A percentile compares a stretch with the other conserved stretches of the same genome.
Evolutionary conservation across 768 basidiomycete genomes (phyloP).

Genomic region (Tricholoma saponaceum): DNA sequence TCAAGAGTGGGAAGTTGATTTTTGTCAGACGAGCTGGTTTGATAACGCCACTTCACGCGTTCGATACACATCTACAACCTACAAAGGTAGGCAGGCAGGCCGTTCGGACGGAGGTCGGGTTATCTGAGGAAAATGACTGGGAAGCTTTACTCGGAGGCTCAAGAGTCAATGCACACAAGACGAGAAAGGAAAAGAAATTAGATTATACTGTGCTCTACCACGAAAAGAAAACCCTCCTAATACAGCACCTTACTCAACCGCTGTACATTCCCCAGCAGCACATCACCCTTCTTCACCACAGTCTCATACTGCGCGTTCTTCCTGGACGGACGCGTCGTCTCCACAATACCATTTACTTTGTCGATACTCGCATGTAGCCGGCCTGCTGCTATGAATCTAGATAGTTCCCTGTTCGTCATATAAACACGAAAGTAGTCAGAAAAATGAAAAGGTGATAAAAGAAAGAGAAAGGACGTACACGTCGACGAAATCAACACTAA

Average conservation of each 20-base stretch:
- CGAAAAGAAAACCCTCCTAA: background rate
- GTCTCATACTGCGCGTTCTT: slow-evolving; percentile 89
- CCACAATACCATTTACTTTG: slow-evolving; percentile 91
- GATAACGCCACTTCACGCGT: no score
- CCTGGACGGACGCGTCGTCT: slow-evolving; percentile 68
- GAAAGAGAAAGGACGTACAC: slow-evolving; percentile 44
- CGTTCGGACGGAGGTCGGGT: no score
- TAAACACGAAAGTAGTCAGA: background rate
- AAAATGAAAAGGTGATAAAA: background rate
- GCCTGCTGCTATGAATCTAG: slow-evolving; percentile 85
- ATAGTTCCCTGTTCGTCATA: slow-evolving; percentile 62
- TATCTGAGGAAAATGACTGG: no score
- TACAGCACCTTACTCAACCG: slow-evolving; percentile 82
- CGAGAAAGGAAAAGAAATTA: background rate
- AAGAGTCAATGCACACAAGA: no score
- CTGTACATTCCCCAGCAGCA: slow-evolving; percentile 83
- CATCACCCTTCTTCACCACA: slow-evolving; percentile 90
- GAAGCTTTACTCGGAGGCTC: no score
- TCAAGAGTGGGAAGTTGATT: no score
- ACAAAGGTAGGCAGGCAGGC: no score
- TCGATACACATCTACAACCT: no score
- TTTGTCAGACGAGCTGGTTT: no score
- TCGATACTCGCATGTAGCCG: slow-evolving; percentile 88
- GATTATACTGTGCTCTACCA: background rate
- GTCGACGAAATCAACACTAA: slow-evolving; percentile 84